A percentile compares a stretch with the other conserved stretches of the same genome.
These are phyloP conservation scores for Aureobasidium lini DNA, from an alignment of 2,329 filamentous ascomycete species.

Conservation along the genomic window DNA sequence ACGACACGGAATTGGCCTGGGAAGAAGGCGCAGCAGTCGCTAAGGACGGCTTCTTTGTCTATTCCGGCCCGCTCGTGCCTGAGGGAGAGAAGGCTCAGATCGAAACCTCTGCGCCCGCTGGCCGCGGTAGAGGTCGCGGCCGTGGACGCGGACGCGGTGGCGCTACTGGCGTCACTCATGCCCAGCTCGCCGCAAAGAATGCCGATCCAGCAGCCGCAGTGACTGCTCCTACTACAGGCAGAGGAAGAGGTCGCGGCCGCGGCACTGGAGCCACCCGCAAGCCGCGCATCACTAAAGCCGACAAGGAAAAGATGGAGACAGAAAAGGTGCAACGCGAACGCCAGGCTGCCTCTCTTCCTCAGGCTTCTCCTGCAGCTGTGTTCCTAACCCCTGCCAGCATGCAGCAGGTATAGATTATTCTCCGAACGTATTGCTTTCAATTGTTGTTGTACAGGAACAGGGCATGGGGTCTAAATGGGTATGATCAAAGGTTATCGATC, in stretches of 20 bases:
- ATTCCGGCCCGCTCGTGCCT: constrained; percentile 82
- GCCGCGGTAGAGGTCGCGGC: constrained; percentile 44
- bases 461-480: not conserved
- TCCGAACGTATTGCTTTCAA: not conserved
- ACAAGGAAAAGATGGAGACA: constrained; percentile 70
- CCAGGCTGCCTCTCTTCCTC: constrained; percentile 25
- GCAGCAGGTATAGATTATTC: not conserved
- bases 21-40: constrained; percentile 90
- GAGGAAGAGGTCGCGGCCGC: constrained; percentile 57
- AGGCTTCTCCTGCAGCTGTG: not conserved
- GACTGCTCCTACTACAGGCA: constrained; percentile 23
- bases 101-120: constrained; percentile 36
- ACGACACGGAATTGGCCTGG: constrained; percentile 92
- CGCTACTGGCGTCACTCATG: constrained; percentile 27
- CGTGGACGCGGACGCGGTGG: constrained; percentile 52
- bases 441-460: not conserved
- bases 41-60: constrained; percentile 96
- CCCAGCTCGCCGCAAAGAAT: constrained; percentile 20
- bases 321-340: constrained; percentile 71
- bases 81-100: constrained; percentile 71
- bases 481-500: not conserved
- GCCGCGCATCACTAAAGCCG: constrained; percentile 77
- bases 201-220: constrained; percentile 16
- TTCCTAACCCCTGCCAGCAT: constrained; percentile 7
- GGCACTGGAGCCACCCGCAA: constrained; percentile 70